A percentile compares a stretch with the other conserved stretches of the same genome.
phyloP scores from a whole-genome alignment of 805 yeast genomes.

The Ogataea saltuana region DNA sequence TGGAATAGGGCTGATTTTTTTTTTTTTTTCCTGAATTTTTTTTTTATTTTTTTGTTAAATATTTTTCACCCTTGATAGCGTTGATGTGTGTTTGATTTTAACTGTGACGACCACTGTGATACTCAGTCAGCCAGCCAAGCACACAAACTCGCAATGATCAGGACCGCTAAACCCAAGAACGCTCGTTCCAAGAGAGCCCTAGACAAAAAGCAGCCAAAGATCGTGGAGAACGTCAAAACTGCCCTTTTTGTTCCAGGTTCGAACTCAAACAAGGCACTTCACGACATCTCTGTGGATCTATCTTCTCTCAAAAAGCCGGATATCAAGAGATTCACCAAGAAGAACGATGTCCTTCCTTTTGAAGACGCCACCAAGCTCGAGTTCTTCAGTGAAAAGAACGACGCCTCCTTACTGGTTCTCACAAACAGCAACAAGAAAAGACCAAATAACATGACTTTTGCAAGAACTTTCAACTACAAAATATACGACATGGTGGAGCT shows the following conservation, averaged over 20 bases:
- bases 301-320: conserved; percentile 90
- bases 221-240: conserved; percentile 84
- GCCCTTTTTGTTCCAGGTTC: conserved; percentile 92
- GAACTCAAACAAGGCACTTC: conserved; percentile 73
- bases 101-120: neutral
- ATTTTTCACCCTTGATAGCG: conserved; percentile 1
- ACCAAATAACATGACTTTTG: conserved; percentile 85
- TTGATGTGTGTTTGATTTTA: neutral
- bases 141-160: conserved; percentile 32
- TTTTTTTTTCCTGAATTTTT: conserved; percentile 4
- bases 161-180: conserved; percentile 80
- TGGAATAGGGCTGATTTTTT: neutral
- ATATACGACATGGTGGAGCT: conserved; percentile 94
- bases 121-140: neutral
- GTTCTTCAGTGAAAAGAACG: conserved; percentile 94
- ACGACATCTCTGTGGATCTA: conserved; percentile 86
- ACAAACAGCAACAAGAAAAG: conserved; percentile 85
- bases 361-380: conserved; percentile 86
- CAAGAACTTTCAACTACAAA: conserved; percentile 87
- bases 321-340: conserved; percentile 81
- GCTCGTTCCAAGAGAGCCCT: conserved; percentile 95
- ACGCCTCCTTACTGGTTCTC: conserved; percentile 78
- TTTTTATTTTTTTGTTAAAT: conserved; percentile 12
- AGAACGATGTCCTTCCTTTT: conserved; percentile 88
- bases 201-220: conserved; percentile 83